Percentiles rank a stretch among this genome's conserved stretches.
Conservation (phyloP, 768 basidiomycete species). For the Lactarius pseudohatsudake region DNA sequence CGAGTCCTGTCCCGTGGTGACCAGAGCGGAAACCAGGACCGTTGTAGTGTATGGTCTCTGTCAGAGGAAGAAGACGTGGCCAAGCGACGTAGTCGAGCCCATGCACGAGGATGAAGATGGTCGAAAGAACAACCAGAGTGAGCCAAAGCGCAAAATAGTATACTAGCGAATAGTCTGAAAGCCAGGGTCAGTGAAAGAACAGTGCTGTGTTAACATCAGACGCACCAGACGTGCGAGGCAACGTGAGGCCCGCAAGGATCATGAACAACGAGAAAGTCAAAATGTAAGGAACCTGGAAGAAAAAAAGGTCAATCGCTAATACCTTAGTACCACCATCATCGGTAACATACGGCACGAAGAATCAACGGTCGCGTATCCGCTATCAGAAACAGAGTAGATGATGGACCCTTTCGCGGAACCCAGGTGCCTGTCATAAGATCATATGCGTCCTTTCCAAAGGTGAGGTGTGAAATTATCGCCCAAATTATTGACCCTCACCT, state of each 20-base stretch:
- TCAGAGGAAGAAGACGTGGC: slow-evolving; percentile 81
- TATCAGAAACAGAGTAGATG: slow-evolving; percentile 68
- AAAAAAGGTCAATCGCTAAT: neutral
- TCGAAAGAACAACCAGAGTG: slow-evolving; percentile 55
- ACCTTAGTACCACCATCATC: slow-evolving; percentile 5
- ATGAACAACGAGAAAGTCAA: slow-evolving; percentile 82
- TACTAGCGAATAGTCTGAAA: slow-evolving; percentile 74
- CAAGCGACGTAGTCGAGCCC: slow-evolving; percentile 95
- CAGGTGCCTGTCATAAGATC: slow-evolving; percentile 92
- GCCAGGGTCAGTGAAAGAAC: slow-evolving; percentile 15
- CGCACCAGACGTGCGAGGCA: slow-evolving; percentile 86
- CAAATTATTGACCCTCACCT: slow-evolving; percentile 45
- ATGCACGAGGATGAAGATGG: slow-evolving; percentile 74
- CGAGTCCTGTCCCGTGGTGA: slow-evolving; percentile 73
- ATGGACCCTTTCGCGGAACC: slow-evolving; percentile 76
- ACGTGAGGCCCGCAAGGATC: slow-evolving; percentile 80
- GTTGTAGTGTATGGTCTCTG: slow-evolving; percentile 79
- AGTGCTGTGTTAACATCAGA: slow-evolving; percentile 21
- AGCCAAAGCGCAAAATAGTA: slow-evolving; percentile 88
- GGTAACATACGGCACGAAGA: slow-evolving; percentile 72
- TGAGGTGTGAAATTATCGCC: slow-evolving; percentile 6
- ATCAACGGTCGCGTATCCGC: slow-evolving; percentile 79
- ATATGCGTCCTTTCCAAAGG: slow-evolving; percentile 71
- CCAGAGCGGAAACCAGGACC: slow-evolving; percentile 86
- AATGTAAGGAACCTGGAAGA: slow-evolving; percentile 74